These are phyloP conservation scores for Boechera divaricarpa DNA, from an alignment of 345 rosid genomes.

Conservation along the genomic window DNA sequence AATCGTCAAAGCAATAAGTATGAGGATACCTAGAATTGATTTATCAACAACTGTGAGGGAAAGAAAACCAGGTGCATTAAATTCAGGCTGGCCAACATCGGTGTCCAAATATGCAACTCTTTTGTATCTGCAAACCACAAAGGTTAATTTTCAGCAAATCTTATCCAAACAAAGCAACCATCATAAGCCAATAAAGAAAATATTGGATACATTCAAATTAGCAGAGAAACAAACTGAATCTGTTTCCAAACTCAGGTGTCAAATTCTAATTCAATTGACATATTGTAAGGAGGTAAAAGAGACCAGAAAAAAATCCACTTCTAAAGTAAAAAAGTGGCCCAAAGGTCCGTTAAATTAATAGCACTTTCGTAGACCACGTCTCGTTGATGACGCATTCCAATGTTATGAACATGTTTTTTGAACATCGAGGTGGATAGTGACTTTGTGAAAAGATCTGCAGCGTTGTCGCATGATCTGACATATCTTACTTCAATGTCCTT, in stretches of 20 bases:
- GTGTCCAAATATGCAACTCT: slow-evolving; percentile 90
- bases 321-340: no score
- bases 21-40: slow-evolving; percentile 59
- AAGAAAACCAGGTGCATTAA: slow-evolving; percentile 83
- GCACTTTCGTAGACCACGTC: no score
- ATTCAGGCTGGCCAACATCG: slow-evolving; percentile 97
- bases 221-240: slow-evolving; percentile 1
- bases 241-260: background rate
- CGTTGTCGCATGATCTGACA: no score
- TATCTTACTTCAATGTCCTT: no score
- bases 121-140: slow-evolving; percentile 60
- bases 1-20: no score
- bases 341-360: no score
- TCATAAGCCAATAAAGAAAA: background rate
- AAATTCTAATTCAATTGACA: background rate
- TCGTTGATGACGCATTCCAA: no score
- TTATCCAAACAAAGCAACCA: background rate
- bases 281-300: background rate
- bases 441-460: no score
- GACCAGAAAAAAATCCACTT: background rate
- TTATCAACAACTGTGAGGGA: slow-evolving; percentile 79
- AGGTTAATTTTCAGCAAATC: slow-evolving; percentile 3
- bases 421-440: no score
- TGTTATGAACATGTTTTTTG: no score
- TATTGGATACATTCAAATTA: background rate